Percentiles rank a stretch among this genome's conserved stretches.
These are phyloP conservation scores for Leccinum uliginosum DNA, from an alignment of 768 basidiomycete genomes.

Conservation along the genomic window DNA sequence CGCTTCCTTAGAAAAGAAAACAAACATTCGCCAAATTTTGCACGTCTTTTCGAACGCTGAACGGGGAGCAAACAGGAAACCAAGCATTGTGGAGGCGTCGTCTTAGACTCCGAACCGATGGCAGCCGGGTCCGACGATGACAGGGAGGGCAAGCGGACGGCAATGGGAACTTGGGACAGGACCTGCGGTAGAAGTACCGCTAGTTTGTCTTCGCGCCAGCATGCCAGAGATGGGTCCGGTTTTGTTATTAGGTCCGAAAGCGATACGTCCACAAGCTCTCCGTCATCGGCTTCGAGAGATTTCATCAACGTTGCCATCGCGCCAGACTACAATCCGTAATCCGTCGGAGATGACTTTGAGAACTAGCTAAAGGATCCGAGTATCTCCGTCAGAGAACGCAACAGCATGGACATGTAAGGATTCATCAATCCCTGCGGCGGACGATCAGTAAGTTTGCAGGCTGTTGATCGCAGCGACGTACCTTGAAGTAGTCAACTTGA, in stretches of 20 bases:
- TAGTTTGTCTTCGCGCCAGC: conserved; percentile 86
- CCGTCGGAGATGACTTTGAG: conserved; percentile 16
- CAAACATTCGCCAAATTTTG: conserved; percentile 89
- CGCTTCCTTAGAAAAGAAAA: neutral
- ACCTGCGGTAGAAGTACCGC: conserved; percentile 56
- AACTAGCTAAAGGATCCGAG: conserved; percentile 47
- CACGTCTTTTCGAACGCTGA: conserved; percentile 97
- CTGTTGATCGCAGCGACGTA: conserved; percentile 27
- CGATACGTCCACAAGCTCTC: conserved; percentile 33
- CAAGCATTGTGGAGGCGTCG: conserved; percentile 11
- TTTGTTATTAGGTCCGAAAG: neutral
- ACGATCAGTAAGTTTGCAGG: neutral
- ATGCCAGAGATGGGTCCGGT: conserved; percentile 46
- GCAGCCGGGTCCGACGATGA: neutral
- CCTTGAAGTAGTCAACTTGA: conserved; percentile 92
- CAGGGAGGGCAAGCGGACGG: conserved; percentile 30
- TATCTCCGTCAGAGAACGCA: conserved; percentile 61
- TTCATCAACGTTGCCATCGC: conserved; percentile 60
- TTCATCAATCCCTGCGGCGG: conserved; percentile 80
- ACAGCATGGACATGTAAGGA: conserved; percentile 80
- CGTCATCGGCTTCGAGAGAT: conserved; percentile 75
- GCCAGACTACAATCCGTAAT: conserved; percentile 57
- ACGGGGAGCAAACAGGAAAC: conserved; percentile 18
- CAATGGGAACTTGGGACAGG: conserved; percentile 61
- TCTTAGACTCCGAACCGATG: neutral